Conservation (phyloP, 495 filamentous ascomycete genomes). For the Trichodelitschia bisporula region DNA sequence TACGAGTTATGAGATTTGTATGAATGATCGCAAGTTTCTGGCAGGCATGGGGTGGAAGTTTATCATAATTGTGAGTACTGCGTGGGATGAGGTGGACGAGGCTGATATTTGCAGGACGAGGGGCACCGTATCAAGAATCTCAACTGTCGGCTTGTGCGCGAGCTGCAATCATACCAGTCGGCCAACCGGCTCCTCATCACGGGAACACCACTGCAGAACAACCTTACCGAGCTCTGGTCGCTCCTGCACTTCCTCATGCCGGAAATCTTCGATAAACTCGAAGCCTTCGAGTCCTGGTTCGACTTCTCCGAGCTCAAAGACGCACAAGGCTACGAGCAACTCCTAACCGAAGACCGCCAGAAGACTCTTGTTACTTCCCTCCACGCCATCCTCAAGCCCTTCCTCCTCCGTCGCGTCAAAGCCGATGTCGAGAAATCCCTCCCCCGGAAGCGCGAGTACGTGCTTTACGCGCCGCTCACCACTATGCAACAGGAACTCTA, state of each 20-base stretch:
- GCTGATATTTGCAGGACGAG: slow-evolving; percentile 51
- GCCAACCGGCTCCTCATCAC: slow-evolving; percentile 82
- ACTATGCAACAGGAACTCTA: slow-evolving; percentile 77
- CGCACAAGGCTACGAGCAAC: slow-evolving; percentile 37
- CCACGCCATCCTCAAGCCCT: slow-evolving; percentile 77
- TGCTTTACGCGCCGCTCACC: slow-evolving; percentile 76
- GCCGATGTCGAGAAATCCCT: slow-evolving; percentile 71
- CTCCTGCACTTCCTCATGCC: slow-evolving; percentile 84
- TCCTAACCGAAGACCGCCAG: slow-evolving; percentile 54
- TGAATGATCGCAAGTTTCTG: slow-evolving; percentile 64
- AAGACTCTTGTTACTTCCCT: slow-evolving; percentile 68
- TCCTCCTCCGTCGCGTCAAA: slow-evolving; percentile 73
- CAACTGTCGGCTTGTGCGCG: slow-evolving; percentile 72
- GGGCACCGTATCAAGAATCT: slow-evolving; percentile 95
- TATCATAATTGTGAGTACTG: slow-evolving; percentile 81
- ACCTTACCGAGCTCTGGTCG: slow-evolving; percentile 90
- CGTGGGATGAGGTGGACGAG: no score
- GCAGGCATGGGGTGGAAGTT: slow-evolving; percentile 78
- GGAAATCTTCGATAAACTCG: slow-evolving; percentile 70
- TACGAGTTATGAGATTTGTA: slow-evolving; percentile 86
- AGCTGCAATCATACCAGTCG: slow-evolving; percentile 66
- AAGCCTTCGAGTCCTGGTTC: slow-evolving; percentile 84
- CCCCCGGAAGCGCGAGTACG: slow-evolving; percentile 92
- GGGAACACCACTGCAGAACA: slow-evolving; percentile 90
- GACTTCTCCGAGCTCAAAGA: slow-evolving; percentile 81